Evolutionary conservation across 257 asterid species (phyloP).

Genomic region (Solanum tacnaense): DNA sequence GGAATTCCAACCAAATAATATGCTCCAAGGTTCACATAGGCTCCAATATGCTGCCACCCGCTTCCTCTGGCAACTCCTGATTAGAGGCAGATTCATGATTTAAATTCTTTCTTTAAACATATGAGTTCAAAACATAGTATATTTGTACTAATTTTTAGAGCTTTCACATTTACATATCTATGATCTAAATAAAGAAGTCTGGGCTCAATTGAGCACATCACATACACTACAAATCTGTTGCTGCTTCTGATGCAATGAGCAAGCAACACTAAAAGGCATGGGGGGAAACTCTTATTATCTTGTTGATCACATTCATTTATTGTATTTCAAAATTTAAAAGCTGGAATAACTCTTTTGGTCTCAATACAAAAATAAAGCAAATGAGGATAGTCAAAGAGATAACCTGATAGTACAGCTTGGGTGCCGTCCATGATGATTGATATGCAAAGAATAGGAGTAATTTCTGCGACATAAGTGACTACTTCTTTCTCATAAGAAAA

Average conservation of each 20-base stretch:
- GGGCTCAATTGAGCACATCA: not conserved
- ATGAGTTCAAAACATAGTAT: not conserved
- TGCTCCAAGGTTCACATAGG: slow-evolving; percentile 44
- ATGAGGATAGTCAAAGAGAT: not conserved
- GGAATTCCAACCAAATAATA: slow-evolving; percentile 77
- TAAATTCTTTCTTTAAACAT: not conserved
- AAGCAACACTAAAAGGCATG: not conserved
- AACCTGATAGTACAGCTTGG: slow-evolving; percentile 49
- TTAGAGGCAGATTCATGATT: not conserved
- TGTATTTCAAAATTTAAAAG: not conserved
- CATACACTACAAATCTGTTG: not conserved
- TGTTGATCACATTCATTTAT: not conserved
- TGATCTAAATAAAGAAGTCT: not conserved
- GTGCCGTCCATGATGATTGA: slow-evolving; percentile 47
- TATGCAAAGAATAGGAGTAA: slow-evolving; percentile 58
- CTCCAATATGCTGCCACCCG: slow-evolving; percentile 89
- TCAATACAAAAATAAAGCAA: not conserved
- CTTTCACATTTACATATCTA: not conserved
- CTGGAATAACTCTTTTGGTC: not conserved
- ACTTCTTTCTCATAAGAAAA: slow-evolving; percentile 51
- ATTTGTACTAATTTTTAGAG: not conserved
- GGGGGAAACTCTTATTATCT: not conserved
- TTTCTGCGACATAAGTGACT: slow-evolving; percentile 31
- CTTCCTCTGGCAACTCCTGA: slow-evolving; percentile 77
- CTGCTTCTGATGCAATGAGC: slow-evolving; percentile 13